phyloP scores from a whole-genome alignment of 2,329 filamentous ascomycete species.

The Aspergillus brunneoviolaceus region DNA sequence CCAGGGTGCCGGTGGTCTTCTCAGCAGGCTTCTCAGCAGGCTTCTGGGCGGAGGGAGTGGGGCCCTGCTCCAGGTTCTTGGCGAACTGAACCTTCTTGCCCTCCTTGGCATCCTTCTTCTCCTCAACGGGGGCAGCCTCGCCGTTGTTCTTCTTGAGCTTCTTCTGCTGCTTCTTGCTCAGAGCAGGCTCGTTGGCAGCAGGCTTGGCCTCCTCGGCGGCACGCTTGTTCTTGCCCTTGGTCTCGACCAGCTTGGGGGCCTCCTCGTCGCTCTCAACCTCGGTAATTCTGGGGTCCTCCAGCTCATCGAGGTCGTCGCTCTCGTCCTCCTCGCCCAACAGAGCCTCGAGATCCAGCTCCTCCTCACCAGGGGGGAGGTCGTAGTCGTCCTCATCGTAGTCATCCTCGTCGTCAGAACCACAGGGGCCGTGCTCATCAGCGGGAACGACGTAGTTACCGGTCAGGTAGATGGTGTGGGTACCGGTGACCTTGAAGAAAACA shows the following conservation, averaged over 20 bases:
- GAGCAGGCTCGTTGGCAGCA: constrained; percentile 61
- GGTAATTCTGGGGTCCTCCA: constrained; percentile 77
- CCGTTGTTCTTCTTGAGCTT: constrained; percentile 99
- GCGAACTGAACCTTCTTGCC: constrained; percentile 97
- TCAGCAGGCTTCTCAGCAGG: constrained; percentile 34
- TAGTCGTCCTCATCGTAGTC: constrained; percentile 71
- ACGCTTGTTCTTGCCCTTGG: constrained; percentile 86
- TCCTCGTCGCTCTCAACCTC: constrained; percentile 78
- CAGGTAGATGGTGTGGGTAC: constrained; percentile 85
- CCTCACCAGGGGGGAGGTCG: constrained; percentile 75
- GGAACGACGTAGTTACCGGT: constrained; percentile 93
- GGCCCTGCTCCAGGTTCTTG: constrained; percentile 97
- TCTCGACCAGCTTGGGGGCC: constrained; percentile 51
- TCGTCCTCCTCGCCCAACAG: constrained; percentile 57
- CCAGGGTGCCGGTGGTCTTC: constrained; percentile 59
- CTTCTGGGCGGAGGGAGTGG: constrained; percentile 67
- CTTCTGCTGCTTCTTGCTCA: constrained; percentile 96
- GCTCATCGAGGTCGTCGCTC: constrained; percentile 73
- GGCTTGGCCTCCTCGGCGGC: constrained; percentile 63
- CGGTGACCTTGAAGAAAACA: constrained; percentile 87
- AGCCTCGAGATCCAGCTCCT: constrained; percentile 66
- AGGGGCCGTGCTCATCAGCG: constrained; percentile 53
- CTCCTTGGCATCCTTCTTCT: constrained; percentile 58
- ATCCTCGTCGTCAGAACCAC: constrained; percentile 56
- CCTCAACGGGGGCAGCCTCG: constrained; percentile 65